Conservation (phyloP, 768 basidiomycete species). For the Mrakia gelida region DNA sequence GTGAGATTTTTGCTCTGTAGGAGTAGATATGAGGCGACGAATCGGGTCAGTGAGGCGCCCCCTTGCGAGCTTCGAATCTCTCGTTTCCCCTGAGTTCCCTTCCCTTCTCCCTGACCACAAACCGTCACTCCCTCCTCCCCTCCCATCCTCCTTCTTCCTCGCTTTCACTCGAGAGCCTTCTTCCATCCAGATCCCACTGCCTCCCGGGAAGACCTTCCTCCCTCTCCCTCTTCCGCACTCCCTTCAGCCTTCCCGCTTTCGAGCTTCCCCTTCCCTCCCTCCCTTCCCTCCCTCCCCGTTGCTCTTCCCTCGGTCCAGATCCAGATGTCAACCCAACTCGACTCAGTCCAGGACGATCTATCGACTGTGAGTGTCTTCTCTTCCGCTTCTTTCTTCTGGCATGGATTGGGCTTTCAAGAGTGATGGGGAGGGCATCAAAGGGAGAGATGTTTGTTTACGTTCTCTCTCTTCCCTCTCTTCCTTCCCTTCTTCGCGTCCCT, state of each 20-base stretch:
- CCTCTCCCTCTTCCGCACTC: not conserved
- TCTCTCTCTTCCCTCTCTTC: too few relatives aligned
- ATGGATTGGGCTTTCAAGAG: not conserved
- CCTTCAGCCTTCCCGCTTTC: not conserved
- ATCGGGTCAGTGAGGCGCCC: not conserved
- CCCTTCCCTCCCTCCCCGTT: not conserved
- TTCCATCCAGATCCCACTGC: not conserved
- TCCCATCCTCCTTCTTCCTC: not conserved
- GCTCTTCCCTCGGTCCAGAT: not conserved
- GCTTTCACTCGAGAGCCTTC: not conserved
- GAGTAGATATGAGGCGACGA: too few relatives aligned
- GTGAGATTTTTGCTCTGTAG: too few relatives aligned
- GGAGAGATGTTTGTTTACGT: too few relatives aligned
- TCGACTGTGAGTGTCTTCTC: not conserved
- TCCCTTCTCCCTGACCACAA: not conserved
- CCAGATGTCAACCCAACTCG: not conserved
- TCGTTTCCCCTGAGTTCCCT: not conserved
- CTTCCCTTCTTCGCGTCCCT: too few relatives aligned
- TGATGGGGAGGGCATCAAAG: not conserved
- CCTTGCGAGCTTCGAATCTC: not conserved
- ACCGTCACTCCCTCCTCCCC: not conserved
- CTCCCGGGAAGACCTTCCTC: not conserved
- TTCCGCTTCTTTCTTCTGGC: not conserved
- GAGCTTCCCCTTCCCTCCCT: not conserved
- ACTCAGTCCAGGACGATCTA: not conserved